Evolutionary conservation across 1,139 yeast species (phyloP).

Genomic region (Meyerozyma guilliermondii): DNA sequence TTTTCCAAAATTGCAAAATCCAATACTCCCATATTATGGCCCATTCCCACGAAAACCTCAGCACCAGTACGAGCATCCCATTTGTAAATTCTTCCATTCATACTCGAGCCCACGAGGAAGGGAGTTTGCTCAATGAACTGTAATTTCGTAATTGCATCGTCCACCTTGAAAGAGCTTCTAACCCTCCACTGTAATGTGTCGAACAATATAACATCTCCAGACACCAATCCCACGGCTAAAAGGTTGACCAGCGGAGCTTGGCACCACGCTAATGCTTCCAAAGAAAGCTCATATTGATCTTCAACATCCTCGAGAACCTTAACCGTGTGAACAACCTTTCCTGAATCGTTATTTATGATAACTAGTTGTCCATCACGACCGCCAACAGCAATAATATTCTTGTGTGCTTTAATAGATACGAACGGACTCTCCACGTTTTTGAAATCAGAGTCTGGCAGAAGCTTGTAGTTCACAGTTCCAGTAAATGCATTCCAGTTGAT

Average conservation of each 20-base stretch:
- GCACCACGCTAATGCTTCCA: conserved; percentile 88
- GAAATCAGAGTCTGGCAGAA: conserved; percentile 56
- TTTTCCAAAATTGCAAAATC: conserved; percentile 67
- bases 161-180: conserved; percentile 63
- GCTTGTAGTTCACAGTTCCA: conserved; percentile 60
- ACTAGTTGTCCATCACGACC: conserved; percentile 83
- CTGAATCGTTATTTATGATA: conserved; percentile 68
- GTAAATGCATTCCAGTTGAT: conserved; percentile 90
- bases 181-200: conserved; percentile 86
- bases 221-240: conserved; percentile 83
- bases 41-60: conserved; percentile 71
- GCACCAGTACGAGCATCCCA: conserved; percentile 89
- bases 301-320: conserved; percentile 60
- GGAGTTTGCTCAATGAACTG: conserved; percentile 57
- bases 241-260: conserved; percentile 47
- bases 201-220: conserved; percentile 77
- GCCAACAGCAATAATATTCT: conserved; percentile 63
- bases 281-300: conserved; percentile 68
- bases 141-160: conserved; percentile 81
- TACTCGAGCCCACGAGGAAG: conserved; percentile 62
- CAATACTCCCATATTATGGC: conserved; percentile 91
- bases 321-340: conserved; percentile 62
- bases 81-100: conserved; percentile 80
- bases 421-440: conserved; percentile 79
- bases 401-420: conserved; percentile 59